Percentiles rank a stretch among this genome's conserved stretches.
phyloP scores from a whole-genome alignment of 805 yeast genomes.

The Lachancea lanzarotensis region DNA sequence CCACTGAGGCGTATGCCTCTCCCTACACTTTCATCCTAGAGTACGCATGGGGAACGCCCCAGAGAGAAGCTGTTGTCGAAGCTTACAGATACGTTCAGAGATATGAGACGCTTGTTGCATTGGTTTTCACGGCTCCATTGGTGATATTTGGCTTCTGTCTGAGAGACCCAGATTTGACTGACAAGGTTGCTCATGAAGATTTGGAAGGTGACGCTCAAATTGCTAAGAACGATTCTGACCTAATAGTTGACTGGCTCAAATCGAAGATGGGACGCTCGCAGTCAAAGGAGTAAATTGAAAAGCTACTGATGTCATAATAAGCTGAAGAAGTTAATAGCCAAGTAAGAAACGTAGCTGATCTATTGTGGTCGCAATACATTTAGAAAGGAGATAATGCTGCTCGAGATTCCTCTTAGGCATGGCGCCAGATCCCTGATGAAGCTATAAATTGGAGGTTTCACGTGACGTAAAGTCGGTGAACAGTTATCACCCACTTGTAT shows the following conservation, averaged over 20 bases:
- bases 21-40: slow-evolving; percentile 45
- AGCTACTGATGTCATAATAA: too few species aligned
- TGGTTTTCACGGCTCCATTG: slow-evolving; percentile 25
- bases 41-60: slow-evolving; percentile 58
- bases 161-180: slow-evolving; percentile 24
- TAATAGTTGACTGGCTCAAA: slow-evolving; percentile 17
- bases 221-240: slow-evolving; percentile 15
- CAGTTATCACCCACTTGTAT: too few species aligned
- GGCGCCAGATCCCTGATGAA: too few species aligned
- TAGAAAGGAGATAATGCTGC: too few species aligned
- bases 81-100: slow-evolving; percentile 57
- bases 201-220: slow-evolving; percentile 22
- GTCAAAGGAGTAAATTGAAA: neutral
- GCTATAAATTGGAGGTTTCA: too few species aligned
- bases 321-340: too few species aligned
- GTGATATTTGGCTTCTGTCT: slow-evolving; percentile 21
- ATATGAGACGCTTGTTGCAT: slow-evolving; percentile 43
- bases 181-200: slow-evolving; percentile 24
- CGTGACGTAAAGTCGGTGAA: too few species aligned
- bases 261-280: neutral
- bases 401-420: too few species aligned
- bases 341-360: too few species aligned
- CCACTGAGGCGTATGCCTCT: slow-evolving; percentile 41
- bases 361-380: too few species aligned
- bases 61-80: slow-evolving; percentile 48